These are phyloP conservation scores for Neotropicomus parvogracilis DNA, from an alignment of 1,284 basidiomycete genomes.

Conservation along the genomic window DNA sequence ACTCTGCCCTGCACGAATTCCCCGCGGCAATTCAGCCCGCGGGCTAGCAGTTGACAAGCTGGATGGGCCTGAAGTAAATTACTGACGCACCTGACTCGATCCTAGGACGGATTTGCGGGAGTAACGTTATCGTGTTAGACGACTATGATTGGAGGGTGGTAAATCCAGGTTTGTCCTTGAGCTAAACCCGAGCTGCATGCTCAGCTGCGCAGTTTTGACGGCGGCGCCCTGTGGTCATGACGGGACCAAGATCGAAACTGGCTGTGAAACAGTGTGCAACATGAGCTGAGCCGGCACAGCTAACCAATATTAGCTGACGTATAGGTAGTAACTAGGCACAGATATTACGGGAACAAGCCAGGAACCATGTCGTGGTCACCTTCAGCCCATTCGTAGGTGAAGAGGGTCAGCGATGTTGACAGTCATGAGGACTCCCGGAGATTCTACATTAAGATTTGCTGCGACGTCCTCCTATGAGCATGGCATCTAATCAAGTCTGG, in stretches of 20 bases:
- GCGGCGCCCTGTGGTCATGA: neutral
- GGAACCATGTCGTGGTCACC: neutral
- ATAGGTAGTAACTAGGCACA: neutral
- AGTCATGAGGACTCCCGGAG: neutral
- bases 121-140: neutral
- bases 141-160: neutral
- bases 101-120: neutral
- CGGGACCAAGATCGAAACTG: neutral
- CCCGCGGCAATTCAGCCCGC: slow-evolving; percentile 2
- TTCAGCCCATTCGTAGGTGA: neutral
- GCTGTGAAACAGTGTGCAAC: neutral
- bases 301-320: neutral
- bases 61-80: neutral
- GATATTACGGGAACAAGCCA: neutral
- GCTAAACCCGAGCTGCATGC: neutral
- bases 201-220: too few species aligned
- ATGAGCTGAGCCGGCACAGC: neutral
- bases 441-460: neutral
- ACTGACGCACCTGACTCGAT: neutral
- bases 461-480: neutral
- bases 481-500: too few species aligned
- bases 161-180: neutral
- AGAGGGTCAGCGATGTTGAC: neutral
- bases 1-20: neutral
- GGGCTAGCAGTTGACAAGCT: neutral